Base-by-base conservation (phyloP, 306 rosid species). In the Sicyos baderoa region DNA sequence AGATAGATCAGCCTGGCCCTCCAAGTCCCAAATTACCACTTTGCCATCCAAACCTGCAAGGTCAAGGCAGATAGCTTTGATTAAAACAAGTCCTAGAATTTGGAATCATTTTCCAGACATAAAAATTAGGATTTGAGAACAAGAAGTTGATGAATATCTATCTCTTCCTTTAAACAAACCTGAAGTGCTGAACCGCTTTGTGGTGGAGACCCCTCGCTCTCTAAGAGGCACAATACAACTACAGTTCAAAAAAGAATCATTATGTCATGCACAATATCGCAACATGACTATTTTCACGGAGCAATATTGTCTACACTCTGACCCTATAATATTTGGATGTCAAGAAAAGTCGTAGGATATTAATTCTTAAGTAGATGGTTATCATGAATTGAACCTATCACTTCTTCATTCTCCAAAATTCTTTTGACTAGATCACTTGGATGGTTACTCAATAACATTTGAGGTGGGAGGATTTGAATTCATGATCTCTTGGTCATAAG, bases 111-210 rank as follows among this genome's bases (percentile, higher is more conserved):
- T 19, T 51, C 27, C 29, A 32, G 35, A 44, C 56, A 65, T 14
- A 37, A 63, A 25, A 14, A 37, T 71, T 17, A 48, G 56, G n/a
- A 32, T 4, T 18, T 68, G 8, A 10, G 42, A 57, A 59, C 9
- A 22, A 45, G 51, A 17, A 23, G 22, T 15, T 12, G 7, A 8
- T 13, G 9, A 19, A 12, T 66, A 13, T 65, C 19, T 66, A 14
- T 66, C 40, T 47, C 53, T 62, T 74, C 71, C 50, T 62, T 63
- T 40, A 40, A 47, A 74, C 96, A 63, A 72, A 93, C 99, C 99
- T 78, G 99, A 88, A 45, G 97, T 93, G 88, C 97, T 93, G 86
- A 93, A 93, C 69, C 97, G 86, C 76, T 53, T 85, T 77, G 50
- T 59, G 47, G 74, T 69, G 60, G 81, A 52, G 54, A 76, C 78